Evolutionary conservation across 495 filamentous ascomycete genomes (phyloP).

Genomic region (Echria macrotheca): DNA sequence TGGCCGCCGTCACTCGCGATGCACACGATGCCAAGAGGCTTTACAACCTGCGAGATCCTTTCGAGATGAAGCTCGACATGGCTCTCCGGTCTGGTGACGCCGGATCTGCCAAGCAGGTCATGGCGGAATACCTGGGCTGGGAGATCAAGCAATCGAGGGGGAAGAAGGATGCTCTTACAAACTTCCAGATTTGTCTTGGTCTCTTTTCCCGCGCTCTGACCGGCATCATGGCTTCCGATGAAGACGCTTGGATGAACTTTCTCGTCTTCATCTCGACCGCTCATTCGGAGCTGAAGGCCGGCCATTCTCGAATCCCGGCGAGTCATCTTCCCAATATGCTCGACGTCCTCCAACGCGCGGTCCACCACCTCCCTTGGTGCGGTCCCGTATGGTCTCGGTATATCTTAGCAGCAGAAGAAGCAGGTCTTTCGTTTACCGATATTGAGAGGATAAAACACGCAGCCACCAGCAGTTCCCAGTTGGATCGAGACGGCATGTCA

Average conservation of each 20-base stretch:
- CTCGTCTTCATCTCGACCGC: constrained; percentile 58
- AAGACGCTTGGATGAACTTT: constrained; percentile 73
- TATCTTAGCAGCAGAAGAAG: constrained; percentile 73
- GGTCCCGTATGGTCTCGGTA: constrained; percentile 86
- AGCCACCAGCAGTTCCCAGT: constrained; percentile 74
- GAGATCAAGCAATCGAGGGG: constrained; percentile 57
- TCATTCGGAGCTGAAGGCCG: constrained; percentile 31
- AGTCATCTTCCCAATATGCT: constrained; percentile 39
- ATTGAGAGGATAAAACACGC: constrained; percentile 88
- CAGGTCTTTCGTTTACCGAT: constrained; percentile 64
- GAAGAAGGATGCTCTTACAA: constrained; percentile 42
- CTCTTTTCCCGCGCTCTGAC: constrained; percentile 73
- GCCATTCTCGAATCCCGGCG: constrained; percentile 25
- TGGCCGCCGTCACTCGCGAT: constrained; percentile 62
- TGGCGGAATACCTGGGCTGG: constrained; percentile 76
- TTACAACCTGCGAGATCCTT: constrained; percentile 62
- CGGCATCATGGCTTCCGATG: constrained; percentile 60
- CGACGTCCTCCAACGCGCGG: constrained; percentile 60
- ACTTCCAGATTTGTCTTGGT: constrained; percentile 59
- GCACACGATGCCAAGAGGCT: constrained; percentile 64
- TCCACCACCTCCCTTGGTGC: constrained; percentile 86
- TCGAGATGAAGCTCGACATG: constrained; percentile 61
- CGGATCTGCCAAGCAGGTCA: constrained; percentile 51
- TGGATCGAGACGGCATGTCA: constrained; percentile 67
- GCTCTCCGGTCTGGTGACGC: constrained; percentile 54